Evolutionary conservation across 768 basidiomycete species (phyloP).

Genomic region (Boletus coccyginus): DNA sequence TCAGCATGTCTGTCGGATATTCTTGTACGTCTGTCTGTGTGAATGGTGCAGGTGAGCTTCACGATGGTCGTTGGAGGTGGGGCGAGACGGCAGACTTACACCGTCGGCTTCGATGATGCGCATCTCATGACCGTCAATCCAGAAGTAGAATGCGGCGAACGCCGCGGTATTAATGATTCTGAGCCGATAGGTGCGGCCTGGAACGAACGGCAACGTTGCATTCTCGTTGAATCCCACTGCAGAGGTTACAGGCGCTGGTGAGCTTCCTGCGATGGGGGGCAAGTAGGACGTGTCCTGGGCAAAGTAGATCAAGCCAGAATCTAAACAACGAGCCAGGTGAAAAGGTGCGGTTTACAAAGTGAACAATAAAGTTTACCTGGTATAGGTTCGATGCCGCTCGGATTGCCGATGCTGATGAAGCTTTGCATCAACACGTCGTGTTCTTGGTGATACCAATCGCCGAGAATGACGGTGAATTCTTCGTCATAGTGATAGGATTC

Average conservation of each 20-base stretch:
- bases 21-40: conserved; percentile 73
- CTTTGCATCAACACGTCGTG: conserved; percentile 57
- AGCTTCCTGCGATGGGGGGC: conserved; percentile 51
- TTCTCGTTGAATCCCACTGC: conserved; percentile 85
- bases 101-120: conserved; percentile 81
- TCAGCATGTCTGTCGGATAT: conserved; percentile 66
- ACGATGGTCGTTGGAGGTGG: neutral
- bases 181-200: conserved; percentile 89
- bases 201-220: conserved; percentile 73
- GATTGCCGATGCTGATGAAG: conserved; percentile 73
- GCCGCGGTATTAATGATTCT: conserved; percentile 83
- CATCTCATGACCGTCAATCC: conserved; percentile 90
- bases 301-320: conserved; percentile 81
- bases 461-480: conserved; percentile 82
- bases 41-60: neutral
- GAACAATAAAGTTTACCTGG: conserved; percentile 51
- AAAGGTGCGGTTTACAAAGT: neutral
- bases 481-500: conserved; percentile 80
- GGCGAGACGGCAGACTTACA: conserved; percentile 39
- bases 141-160: conserved; percentile 76
- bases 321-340: conserved; percentile 34
- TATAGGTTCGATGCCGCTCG: conserved; percentile 83
- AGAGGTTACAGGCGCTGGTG: conserved; percentile 34
- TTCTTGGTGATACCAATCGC: conserved; percentile 91
- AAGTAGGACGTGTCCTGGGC: conserved; percentile 72